Percentiles rank a stretch among this genome's conserved stretches.
Conservation (phyloP, 2,329 filamentous ascomycete species). For the Ambrosiella beaveri region DNA sequence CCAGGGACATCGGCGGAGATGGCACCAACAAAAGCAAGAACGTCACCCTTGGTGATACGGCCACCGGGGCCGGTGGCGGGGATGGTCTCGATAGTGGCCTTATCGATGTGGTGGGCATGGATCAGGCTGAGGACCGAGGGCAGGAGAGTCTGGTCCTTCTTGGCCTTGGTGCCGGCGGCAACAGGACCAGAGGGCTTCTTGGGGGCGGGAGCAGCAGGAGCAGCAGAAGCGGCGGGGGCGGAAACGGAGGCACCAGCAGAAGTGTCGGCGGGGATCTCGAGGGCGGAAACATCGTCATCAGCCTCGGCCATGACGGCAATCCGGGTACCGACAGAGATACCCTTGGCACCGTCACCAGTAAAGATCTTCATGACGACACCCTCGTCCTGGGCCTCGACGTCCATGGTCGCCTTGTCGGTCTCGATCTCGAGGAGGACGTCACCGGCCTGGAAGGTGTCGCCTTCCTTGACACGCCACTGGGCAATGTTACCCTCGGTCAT, state of each 20-base stretch:
- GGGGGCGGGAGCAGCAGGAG: slow-evolving; percentile 10
- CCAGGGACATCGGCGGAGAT: slow-evolving; percentile 57
- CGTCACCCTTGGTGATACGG: slow-evolving; percentile 83
- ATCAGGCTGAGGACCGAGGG: slow-evolving; percentile 75
- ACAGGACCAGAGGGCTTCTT: slow-evolving; percentile 21
- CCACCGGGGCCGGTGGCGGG: slow-evolving; percentile 75
- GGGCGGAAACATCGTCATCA: slow-evolving; percentile 57
- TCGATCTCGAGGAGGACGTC: slow-evolving; percentile 85
- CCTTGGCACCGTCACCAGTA: slow-evolving; percentile 55
- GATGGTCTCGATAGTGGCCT: slow-evolving; percentile 63
- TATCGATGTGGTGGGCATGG: slow-evolving; percentile 58
- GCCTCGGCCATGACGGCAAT: slow-evolving; percentile 72
- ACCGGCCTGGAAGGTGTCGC: slow-evolving; percentile 63
- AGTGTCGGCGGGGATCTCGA: slow-evolving; percentile 61
- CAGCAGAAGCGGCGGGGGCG: slow-evolving; percentile 8
- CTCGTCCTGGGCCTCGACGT: slow-evolving; percentile 83
- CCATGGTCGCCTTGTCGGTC: slow-evolving; percentile 89
- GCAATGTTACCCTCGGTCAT: slow-evolving; percentile 90
- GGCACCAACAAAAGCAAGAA: slow-evolving; percentile 72
- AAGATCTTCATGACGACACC: slow-evolving; percentile 74
- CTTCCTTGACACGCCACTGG: slow-evolving; percentile 73
- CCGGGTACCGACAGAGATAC: slow-evolving; percentile 57
- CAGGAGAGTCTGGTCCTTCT: slow-evolving; percentile 39
- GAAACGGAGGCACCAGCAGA: slow-evolving; percentile 18
- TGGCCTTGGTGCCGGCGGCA: slow-evolving; percentile 20